Conservation (phyloP, 805 yeast species). For the Yarrowia osloensis region DNA sequence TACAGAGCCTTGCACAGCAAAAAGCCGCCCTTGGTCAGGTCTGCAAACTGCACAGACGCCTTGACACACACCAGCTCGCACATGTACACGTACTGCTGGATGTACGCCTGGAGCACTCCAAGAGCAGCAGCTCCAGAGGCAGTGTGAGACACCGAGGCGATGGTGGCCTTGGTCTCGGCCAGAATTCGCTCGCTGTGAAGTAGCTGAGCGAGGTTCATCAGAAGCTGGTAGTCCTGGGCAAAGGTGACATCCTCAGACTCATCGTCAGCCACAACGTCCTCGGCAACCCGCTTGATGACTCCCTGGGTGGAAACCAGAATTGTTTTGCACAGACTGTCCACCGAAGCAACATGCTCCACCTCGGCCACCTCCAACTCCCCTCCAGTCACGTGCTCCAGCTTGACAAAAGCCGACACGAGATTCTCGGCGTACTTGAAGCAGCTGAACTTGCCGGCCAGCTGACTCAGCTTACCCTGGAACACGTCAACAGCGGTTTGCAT, state of each 20-base stretch:
- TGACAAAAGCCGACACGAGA: neutral
- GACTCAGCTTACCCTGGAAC: neutral
- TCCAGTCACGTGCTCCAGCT: neutral
- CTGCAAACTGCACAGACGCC: constrained; percentile 52
- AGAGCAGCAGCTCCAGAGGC: constrained; percentile 50
- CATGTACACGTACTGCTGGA: constrained; percentile 61
- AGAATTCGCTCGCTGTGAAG: constrained; percentile 4
- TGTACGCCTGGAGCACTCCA: constrained; percentile 61
- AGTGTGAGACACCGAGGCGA: constrained; percentile 31
- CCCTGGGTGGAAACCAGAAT: constrained; percentile 12
- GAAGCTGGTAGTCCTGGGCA: neutral
- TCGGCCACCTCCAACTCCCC: neutral
- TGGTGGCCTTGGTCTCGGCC: neutral
- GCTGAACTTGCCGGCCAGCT: neutral
- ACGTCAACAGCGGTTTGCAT: neutral
- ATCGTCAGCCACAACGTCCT: neutral
- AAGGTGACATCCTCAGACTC: constrained; percentile 2
- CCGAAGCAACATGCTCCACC: neutral
- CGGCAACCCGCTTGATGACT: neutral
- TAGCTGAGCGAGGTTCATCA: neutral
- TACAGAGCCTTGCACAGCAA: constrained; percentile 57
- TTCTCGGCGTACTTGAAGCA: neutral
- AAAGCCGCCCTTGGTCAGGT: constrained; percentile 61
- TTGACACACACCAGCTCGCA: constrained; percentile 49
- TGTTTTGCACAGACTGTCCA: constrained; percentile 8